A percentile compares a stretch with the other conserved stretches of the same genome.
phyloP scores from a whole-genome alignment of 1,284 basidiomycete species.

The Bondarzewia mesenterica region DNA sequence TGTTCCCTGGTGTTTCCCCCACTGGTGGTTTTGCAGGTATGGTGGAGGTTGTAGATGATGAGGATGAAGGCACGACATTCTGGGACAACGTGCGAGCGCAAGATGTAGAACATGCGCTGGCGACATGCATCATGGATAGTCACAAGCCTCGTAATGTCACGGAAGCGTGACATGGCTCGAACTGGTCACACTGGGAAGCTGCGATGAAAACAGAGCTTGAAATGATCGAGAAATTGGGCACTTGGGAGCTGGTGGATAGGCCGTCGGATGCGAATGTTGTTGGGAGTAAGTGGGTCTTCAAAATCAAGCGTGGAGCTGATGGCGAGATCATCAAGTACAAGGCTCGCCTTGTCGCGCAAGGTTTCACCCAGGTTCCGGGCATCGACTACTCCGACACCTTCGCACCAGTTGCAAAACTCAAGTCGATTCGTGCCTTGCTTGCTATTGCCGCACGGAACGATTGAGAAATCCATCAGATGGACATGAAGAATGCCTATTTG shows the following conservation, averaged over 20 bases:
- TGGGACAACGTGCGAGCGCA: no score
- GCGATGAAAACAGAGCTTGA: slow-evolving; percentile 17
- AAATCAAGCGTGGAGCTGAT: slow-evolving; percentile 21
- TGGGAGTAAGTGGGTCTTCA: slow-evolving; percentile 24
- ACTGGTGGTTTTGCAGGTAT: no score
- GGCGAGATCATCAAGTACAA: slow-evolving; percentile 25
- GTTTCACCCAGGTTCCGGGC: slow-evolving; percentile 31
- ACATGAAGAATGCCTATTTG: slow-evolving; percentile 33
- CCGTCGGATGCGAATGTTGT: slow-evolving; percentile 18
- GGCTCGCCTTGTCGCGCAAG: slow-evolving; percentile 30
- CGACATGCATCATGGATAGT: no score
- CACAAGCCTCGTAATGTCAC: background rate
- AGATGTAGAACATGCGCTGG: no score
- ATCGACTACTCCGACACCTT: slow-evolving; percentile 34
- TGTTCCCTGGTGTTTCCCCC: no score
- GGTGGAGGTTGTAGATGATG: no score
- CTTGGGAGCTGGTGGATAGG: slow-evolving; percentile 17
- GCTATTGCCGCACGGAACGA: slow-evolving; percentile 25
- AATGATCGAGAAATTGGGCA: slow-evolving; percentile 13
- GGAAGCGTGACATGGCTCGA: background rate
- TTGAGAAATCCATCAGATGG: slow-evolving; percentile 28
- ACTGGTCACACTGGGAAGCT: background rate
- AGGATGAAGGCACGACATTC: no score
- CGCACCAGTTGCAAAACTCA: slow-evolving; percentile 27
- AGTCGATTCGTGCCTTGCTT: slow-evolving; percentile 25